phyloP scores from a whole-genome alignment of 768 basidiomycete species.

The Collybia sordida region DNA sequence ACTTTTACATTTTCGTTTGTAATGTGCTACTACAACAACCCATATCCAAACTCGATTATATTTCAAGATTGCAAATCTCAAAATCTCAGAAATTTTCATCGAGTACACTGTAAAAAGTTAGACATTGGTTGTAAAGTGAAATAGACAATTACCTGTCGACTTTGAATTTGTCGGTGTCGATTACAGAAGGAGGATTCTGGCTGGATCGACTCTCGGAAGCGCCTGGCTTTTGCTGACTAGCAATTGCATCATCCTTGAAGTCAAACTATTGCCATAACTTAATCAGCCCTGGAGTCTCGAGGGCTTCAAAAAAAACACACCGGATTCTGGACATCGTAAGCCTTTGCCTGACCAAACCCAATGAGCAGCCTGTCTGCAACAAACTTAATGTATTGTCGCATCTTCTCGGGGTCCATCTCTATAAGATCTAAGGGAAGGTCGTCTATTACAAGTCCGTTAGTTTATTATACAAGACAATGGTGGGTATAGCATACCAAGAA shows the following conservation, averaged over 20 bases:
- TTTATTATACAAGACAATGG: not conserved
- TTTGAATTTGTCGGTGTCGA: conserved; percentile 36
- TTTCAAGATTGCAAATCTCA: too few species aligned
- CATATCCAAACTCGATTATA: too few species aligned
- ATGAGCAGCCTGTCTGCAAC: conserved; percentile 91
- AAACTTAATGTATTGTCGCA: conserved; percentile 91
- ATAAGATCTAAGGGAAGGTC: conserved; percentile 86
- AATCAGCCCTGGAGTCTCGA: too few species aligned
- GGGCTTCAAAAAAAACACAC: too few species aligned
- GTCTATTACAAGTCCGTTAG: conserved; percentile 45
- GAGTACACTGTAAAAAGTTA: conserved; percentile 8
- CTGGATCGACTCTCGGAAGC: conserved; percentile 97
- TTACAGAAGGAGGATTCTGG: conserved; percentile 71
- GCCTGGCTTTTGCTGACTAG: conserved; percentile 94
- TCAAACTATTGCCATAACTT: conserved; percentile 96
- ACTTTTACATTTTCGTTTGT: too few species aligned
- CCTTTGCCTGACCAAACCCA: conserved; percentile 79
- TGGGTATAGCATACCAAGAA: conserved; percentile 63
- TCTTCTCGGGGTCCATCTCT: conserved; percentile 89
- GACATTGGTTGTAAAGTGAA: not conserved
- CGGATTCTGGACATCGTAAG: too few species aligned
- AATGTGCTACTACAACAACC: too few species aligned
- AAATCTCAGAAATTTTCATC: conserved; percentile 21
- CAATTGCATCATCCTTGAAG: conserved; percentile 96
- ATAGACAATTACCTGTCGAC: conserved; percentile 11